Evolutionary conservation across 306 rosid genomes (phyloP).

Genomic region (Vachellia collinsii): DNA sequence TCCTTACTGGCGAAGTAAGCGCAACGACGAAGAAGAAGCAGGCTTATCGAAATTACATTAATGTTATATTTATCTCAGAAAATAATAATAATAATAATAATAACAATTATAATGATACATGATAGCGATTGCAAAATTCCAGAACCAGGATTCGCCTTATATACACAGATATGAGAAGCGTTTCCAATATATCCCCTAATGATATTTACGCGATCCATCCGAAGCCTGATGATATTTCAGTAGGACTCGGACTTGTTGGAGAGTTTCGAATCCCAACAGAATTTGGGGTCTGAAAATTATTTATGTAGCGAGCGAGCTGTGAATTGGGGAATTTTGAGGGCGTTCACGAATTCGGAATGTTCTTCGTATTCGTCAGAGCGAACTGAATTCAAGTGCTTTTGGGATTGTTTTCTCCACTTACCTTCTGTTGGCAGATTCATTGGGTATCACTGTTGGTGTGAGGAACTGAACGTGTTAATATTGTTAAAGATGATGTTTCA

Average conservation of each 20-base stretch:
- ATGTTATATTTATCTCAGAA: not conserved
- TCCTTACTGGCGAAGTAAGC: slow-evolving; percentile 16
- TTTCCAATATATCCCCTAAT: not conserved
- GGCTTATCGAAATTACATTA: not conserved
- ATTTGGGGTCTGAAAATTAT: not conserved
- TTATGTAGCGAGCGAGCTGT: not conserved
- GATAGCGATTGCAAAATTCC: not conserved
- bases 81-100: not conserved
- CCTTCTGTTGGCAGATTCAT: too few relatives aligned
- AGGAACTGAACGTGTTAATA: not conserved
- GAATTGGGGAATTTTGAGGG: not conserved
- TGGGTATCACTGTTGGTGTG: not conserved
- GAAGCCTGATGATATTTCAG: not conserved
- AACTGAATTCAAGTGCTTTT: not conserved
- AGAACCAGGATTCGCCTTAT: not conserved
- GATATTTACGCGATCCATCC: not conserved
- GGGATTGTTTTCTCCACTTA: too few relatives aligned
- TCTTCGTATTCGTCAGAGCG: not conserved
- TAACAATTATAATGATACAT: too few relatives aligned
- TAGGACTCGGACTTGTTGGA: not conserved
- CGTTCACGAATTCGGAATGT: not conserved
- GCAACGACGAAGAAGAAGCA: slow-evolving; percentile 16
- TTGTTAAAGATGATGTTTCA: slow-evolving; percentile 65
- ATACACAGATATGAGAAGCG: not conserved
- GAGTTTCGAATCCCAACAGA: not conserved